Evolutionary conservation across 805 yeast species (phyloP).

Genomic region (Spathaspora girioi): DNA sequence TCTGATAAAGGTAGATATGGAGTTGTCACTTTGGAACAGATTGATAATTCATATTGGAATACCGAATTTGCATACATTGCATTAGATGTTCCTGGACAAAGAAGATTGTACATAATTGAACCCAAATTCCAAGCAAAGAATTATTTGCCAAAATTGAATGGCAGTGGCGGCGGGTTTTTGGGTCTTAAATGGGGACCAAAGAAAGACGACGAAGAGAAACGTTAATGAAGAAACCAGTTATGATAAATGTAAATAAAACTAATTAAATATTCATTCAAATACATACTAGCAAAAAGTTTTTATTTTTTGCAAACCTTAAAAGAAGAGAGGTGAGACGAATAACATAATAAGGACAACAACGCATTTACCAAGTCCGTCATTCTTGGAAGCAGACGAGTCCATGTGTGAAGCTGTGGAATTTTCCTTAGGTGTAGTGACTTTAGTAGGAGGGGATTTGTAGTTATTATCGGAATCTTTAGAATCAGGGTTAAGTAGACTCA

Average conservation of each 20-base stretch:
- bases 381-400: not conserved
- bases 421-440: not conserved
- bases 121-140: constrained; percentile 49
- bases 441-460: not conserved
- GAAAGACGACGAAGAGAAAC: constrained; percentile 32
- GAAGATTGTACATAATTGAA: constrained; percentile 64
- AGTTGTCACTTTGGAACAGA: constrained; percentile 74
- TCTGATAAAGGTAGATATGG: constrained; percentile 61
- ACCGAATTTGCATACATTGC: constrained; percentile 72
- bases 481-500: constrained; percentile 1
- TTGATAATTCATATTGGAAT: constrained; percentile 60
- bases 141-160: constrained; percentile 34
- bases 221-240: not conserved
- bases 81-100: constrained; percentile 69
- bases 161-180: constrained; percentile 62
- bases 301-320: not conserved
- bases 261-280: not conserved
- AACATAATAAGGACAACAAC: not conserved
- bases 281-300: not conserved
- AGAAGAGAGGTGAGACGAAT: not conserved
- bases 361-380: not conserved
- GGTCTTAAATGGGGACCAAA: constrained; percentile 89
- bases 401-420: not conserved
- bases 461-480: not conserved
- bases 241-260: not conserved